Evolutionary conservation across 2,329 filamentous ascomycete species (phyloP).

Genomic region (Penicillium nordicum): DNA sequence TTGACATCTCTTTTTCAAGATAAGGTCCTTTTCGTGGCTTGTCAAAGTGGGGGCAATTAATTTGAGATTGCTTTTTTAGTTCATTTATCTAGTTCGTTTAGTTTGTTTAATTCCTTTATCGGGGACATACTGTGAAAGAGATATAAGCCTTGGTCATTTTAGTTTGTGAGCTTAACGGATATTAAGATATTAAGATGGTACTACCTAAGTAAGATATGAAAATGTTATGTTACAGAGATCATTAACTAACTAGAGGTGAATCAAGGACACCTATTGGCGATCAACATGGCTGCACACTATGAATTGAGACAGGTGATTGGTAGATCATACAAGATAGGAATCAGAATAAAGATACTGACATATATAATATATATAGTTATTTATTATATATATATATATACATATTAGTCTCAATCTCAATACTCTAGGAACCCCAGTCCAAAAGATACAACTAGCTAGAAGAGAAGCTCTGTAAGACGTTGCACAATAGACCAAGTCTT

Average conservation of each 20-base stretch:
- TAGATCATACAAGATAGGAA: background rate
- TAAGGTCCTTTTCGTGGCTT: background rate
- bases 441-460: background rate
- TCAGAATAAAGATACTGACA: background rate
- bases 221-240: background rate
- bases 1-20: background rate
- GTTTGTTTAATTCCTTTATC: background rate
- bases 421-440: background rate
- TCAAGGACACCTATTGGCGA: slow-evolving; percentile 11
- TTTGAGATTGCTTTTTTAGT: background rate
- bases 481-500: background rate
- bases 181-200: too few relatives aligned
- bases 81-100: background rate
- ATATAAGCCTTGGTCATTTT: background rate
- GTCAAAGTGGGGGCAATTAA: slow-evolving; percentile 3
- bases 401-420: too few relatives aligned
- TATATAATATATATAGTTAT: too few relatives aligned
- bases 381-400: too few relatives aligned
- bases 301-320: slow-evolving; percentile 13
- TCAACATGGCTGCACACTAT: slow-evolving; percentile 9
- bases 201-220: background rate
- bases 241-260: background rate
- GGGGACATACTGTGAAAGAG: background rate
- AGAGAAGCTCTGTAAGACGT: background rate
- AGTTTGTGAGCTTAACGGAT: background rate